phyloP scores from a whole-genome alignment of 306 rosid genomes.

The Cucumis melo region DNA sequence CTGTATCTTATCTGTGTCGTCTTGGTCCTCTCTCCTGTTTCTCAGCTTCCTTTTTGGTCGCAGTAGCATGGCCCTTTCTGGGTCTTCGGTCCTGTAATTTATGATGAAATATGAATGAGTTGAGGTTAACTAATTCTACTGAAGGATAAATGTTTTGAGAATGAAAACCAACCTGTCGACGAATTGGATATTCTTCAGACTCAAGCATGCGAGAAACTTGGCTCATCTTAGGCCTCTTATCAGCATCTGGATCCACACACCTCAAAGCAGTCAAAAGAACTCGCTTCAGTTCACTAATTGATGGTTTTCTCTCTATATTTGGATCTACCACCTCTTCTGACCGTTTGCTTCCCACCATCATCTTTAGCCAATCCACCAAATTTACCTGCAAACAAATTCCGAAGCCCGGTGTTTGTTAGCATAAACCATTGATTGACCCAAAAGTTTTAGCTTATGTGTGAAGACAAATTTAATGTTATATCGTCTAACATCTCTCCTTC shows the following conservation, averaged over 20 bases:
- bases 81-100: not conserved
- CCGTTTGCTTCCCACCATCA: constrained; percentile 85
- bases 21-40: not conserved
- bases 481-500: too few relatives aligned
- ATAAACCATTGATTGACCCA: too few relatives aligned
- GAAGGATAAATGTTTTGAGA: not conserved
- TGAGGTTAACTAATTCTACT: not conserved
- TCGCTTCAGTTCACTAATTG: constrained; percentile 79
- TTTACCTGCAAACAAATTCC: constrained; percentile 44
- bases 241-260: constrained; percentile 84
- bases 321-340: constrained; percentile 92
- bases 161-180: constrained; percentile 46
- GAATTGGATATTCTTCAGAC: constrained; percentile 81
- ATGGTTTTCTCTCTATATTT: constrained; percentile 67
- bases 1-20: not conserved
- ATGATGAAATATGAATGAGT: not conserved
- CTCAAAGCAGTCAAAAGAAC: constrained; percentile 83
- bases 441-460: too few relatives aligned
- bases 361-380: constrained; percentile 90
- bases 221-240: constrained; percentile 81
- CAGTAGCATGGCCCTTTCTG: not conserved
- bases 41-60: not conserved
- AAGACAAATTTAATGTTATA: too few relatives aligned
- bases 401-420: not conserved
- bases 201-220: constrained; percentile 96